Evolutionary conservation across 2,329 filamentous ascomycete genomes (phyloP).

Genomic region (Macroventuria anomochaeta): DNA sequence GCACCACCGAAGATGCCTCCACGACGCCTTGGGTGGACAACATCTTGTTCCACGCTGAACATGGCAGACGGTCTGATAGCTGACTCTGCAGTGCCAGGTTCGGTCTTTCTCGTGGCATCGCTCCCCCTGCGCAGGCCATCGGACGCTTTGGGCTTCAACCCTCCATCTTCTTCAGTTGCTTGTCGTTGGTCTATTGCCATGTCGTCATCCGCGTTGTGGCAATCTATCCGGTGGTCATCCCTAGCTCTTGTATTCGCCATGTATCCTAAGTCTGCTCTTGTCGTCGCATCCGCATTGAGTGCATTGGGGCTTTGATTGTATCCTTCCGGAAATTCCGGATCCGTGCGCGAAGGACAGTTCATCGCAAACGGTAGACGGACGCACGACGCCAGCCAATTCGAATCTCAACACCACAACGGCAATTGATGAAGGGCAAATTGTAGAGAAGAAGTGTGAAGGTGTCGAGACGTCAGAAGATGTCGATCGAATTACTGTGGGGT

Average conservation of each 20-base stretch:
- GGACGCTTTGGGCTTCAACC: neutral
- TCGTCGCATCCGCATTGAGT: constrained; percentile 66
- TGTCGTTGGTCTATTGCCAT: neutral
- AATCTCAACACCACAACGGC: neutral
- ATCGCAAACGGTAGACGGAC: constrained; percentile 48
- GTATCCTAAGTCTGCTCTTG: constrained; percentile 66
- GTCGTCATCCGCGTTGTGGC: constrained; percentile 8
- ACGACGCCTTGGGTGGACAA: neutral
- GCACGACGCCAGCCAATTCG: neutral
- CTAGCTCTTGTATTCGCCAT: constrained; percentile 64
- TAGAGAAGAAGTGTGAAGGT: neutral
- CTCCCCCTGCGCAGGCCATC: neutral
- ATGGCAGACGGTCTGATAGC: neutral
- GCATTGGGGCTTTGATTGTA: constrained; percentile 68
- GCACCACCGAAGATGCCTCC: constrained; percentile 5
- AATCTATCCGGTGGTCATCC: constrained; percentile 48
- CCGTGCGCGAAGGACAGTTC: constrained; percentile 70
- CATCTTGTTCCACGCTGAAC: constrained; percentile 10
- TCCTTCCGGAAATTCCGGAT: constrained; percentile 58
- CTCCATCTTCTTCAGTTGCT: neutral
- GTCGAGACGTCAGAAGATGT: neutral
- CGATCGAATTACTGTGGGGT: constrained; percentile 6
- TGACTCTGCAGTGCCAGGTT: neutral
- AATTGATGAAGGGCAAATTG: too few relatives aligned
- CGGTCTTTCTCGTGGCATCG: neutral